Base-by-base conservation (phyloP, 2,329 filamentous ascomycete species). In the Immersiporthe knoxdaviesiana region DNA sequence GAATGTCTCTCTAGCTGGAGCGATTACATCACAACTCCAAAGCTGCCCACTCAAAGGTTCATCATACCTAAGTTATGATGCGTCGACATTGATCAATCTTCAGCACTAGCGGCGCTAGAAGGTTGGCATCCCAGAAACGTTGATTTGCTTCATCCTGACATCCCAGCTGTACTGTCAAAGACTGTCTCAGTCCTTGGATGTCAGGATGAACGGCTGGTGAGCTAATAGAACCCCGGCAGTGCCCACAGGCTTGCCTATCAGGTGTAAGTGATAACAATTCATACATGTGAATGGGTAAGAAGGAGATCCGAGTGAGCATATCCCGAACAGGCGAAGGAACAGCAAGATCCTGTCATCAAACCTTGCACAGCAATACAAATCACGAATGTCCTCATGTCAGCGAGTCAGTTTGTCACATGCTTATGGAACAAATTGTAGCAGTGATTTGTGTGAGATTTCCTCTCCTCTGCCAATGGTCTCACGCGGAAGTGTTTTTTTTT, bases 1-100 rank as follows among this genome's bases (percentile, higher is more conserved):
- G 24, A 4, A 16, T 14, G 14, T 56, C 52, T 56, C 24, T 56
- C 12, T 56, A 18, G 24, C 16, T 30, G 12, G 24, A 54, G 24
- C 24, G 50, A 54, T 54, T 24, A 27, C n/a, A 54, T 30, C 52
- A 56, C 24, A 30, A 16, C 27, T 56, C 8, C 52, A 32, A 16
- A 12, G 52, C 52, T 27, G 24, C 12, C 18, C 52, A 8, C 32
- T 18, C 27, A 32, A 56, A 14, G 27, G 52, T 30, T 18, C 27
- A n/a, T n/a, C n/a, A n/a, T n/a, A n/a, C n/a, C n/a, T n/a, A n/a
- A 10, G 44, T 47, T 47, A 56, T 56, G 52, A 56, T 56, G 52
- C 52, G 24, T 18, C 52, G 52, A 56, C 44, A 47, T n/a, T 56
- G 24, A 8, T 18, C 27, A 56, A 30, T 18, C 27, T 56, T 16